Conservation (phyloP, 768 basidiomycete species). For the Leucosporidium scottii region DNA sequence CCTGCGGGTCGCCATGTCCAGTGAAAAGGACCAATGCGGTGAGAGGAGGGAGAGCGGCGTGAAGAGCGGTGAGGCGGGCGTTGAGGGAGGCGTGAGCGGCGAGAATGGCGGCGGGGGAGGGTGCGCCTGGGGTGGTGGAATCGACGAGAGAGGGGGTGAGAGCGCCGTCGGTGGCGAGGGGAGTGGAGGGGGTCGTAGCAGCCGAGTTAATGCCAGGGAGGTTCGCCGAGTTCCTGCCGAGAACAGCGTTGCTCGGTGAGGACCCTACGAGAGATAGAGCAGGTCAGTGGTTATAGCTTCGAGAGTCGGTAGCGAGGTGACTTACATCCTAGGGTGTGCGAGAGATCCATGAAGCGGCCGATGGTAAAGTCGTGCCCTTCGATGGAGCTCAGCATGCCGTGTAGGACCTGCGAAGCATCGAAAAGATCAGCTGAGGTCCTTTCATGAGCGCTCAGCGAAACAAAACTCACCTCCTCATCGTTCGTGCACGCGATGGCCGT, state of each 20-base stretch:
- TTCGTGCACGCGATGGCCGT: constrained; percentile 65
- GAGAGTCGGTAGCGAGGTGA: not conserved
- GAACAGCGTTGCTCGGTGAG: constrained; percentile 23
- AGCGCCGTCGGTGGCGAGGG: constrained; percentile 1
- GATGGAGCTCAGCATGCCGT: constrained; percentile 56
- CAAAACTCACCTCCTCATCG: constrained; percentile 60
- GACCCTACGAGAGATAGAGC: constrained; percentile 21
- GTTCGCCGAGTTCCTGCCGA: not conserved
- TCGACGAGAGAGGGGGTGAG: constrained; percentile 12
- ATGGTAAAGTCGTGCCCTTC: constrained; percentile 72
- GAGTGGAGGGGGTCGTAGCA: constrained; percentile 47
- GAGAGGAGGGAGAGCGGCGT: constrained; percentile 63
- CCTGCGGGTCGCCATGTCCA: constrained; percentile 79
- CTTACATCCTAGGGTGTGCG: constrained; percentile 72
- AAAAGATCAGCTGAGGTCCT: too few species aligned
- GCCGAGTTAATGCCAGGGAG: constrained; percentile 40
- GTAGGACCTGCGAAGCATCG: constrained; percentile 43
- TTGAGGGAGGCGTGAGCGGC: constrained; percentile 50
- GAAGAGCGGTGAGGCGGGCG: constrained; percentile 55
- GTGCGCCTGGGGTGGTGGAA: not conserved
- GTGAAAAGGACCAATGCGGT: constrained; percentile 80
- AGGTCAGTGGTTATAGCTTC: not conserved
- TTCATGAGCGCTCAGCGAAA: not conserved
- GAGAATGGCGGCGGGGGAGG: constrained; percentile 5
- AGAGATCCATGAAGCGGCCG: constrained; percentile 72